Evolutionary conservation across 2,329 filamentous ascomycete genomes (phyloP), one percentile per base, ranked within the genome.

Genomic region (Teratosphaeria pseudoeucalypti): DNA sequence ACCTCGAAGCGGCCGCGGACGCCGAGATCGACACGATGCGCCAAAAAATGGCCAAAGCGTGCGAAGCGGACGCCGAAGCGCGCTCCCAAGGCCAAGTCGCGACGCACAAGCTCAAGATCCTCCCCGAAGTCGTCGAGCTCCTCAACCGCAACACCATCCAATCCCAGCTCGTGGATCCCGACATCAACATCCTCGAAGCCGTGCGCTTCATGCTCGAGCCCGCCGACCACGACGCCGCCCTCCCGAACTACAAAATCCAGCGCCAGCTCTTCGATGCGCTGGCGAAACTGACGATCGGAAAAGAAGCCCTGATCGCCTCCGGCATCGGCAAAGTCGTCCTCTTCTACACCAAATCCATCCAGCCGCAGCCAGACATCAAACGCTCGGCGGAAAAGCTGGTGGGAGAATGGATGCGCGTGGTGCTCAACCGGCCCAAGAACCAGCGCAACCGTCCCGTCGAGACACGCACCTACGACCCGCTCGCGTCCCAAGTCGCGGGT

Each of bases 151-250:
- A 92, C 74, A 90, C 89, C 58, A 84, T 92, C 32, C 89, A 89
- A 70, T 82, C 90, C 66, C 88, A 89, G 34, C 86, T 97, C 56
- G 85, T 96, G 49, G 92, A 96, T 66, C 92, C 92, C 0, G 94
- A 99, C 70, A 95, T 88, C 71, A 96, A 97, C 77, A 88, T 99
- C 63, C 79, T 99, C 47, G 90, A 95, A 75, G 89, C 92, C 14
- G 90, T 99, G 70, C 91, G 92, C 71, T 97, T 95, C 81, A 97
- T 97, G 81, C 83, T 99, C 26, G 94, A 99, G 73, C 94, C 94
- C 0, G 82, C 97, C 54, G 91, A 92, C 68, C 65, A 68, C 60
- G 92, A 97, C 71, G 94, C 92, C 60, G 92, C 90, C 62, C 82
- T 99, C 56, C 94, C 94, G 0, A 92, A 94, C 34, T 99, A 96